These are phyloP conservation scores for Alternaria atra DNA, from an alignment of 2,329 filamentous ascomycete species.

Conservation along the genomic window DNA sequence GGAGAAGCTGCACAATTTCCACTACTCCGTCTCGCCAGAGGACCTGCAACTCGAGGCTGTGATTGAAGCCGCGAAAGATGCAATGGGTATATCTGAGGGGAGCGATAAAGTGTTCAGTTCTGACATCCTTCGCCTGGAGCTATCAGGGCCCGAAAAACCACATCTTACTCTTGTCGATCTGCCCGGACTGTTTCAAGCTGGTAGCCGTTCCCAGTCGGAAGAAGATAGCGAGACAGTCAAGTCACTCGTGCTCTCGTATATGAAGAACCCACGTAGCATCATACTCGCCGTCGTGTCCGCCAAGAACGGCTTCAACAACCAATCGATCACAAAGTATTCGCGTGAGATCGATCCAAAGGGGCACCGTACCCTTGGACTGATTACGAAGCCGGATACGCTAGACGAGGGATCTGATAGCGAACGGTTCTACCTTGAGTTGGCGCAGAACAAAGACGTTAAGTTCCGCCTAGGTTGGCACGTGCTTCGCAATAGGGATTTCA, in stretches of 20 bases:
- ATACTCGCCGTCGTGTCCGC: slow-evolving; percentile 61
- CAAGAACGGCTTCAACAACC: slow-evolving; percentile 61
- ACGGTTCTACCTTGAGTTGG: slow-evolving; percentile 48
- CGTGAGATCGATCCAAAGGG: slow-evolving; percentile 58
- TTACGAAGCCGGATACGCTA: slow-evolving; percentile 65
- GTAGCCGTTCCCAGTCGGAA: slow-evolving; percentile 40
- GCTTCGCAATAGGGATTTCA: slow-evolving; percentile 57
- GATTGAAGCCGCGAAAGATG: slow-evolving; percentile 60
- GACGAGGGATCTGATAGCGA: slow-evolving; percentile 53
- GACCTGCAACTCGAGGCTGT: slow-evolving; percentile 18
- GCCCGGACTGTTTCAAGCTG: slow-evolving; percentile 51
- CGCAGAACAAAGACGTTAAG: slow-evolving; percentile 50
- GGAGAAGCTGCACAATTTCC: slow-evolving; percentile 15
- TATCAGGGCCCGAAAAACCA: slow-evolving; percentile 30
- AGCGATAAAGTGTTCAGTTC: slow-evolving; percentile 27
- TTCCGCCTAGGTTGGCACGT: slow-evolving; percentile 63
- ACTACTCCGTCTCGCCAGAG: slow-evolving; percentile 5
- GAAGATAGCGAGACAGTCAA: slow-evolving; percentile 46
- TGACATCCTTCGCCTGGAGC: slow-evolving; percentile 38
- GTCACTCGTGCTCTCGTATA: slow-evolving; percentile 61
- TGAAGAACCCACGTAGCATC: slow-evolving; percentile 65
- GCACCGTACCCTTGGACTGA: slow-evolving; percentile 62
- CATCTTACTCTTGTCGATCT: slow-evolving; percentile 48
- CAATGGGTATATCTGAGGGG: slow-evolving; percentile 55
- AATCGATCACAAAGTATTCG: slow-evolving; percentile 63